These are phyloP conservation scores for Bonnemaisonia californica DNA, from an alignment of 31 red algal species.

Conservation along the genomic window DNA sequence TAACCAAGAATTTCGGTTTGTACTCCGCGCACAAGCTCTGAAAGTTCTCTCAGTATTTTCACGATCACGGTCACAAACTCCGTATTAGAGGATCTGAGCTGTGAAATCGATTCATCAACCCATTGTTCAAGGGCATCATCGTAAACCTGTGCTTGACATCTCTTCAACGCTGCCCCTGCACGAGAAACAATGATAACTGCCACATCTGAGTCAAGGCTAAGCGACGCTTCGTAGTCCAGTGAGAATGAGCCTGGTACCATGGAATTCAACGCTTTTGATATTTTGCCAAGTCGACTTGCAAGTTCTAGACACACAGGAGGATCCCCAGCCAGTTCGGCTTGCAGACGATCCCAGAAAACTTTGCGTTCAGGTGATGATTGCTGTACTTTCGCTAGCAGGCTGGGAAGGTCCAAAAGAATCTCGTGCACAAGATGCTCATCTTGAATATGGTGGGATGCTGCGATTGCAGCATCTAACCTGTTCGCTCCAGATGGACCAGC, in stretches of 20 bases:
- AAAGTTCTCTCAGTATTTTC: slow-evolving; percentile 30
- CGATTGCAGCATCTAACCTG: slow-evolving; percentile 44
- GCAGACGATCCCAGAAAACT: slow-evolving; percentile 38
- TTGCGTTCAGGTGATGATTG: slow-evolving; percentile 13
- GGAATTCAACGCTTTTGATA: slow-evolving; percentile 31
- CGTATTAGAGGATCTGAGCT: slow-evolving; percentile 21
- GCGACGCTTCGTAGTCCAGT: background rate
- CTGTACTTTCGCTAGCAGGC: slow-evolving; percentile 23
- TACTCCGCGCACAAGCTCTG: slow-evolving; percentile 23
- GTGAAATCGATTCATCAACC: slow-evolving; percentile 11
- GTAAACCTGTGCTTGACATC: slow-evolving; percentile 38
- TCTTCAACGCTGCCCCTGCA: slow-evolving; percentile 33
- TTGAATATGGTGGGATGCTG: slow-evolving; percentile 26
- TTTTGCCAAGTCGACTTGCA: slow-evolving; percentile 21
- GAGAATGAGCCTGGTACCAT: slow-evolving; percentile 41
- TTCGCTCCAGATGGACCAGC: slow-evolving; percentile 35
- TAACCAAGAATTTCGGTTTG: slow-evolving; percentile 27
- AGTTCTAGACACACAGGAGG: slow-evolving; percentile 43
- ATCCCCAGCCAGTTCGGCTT: slow-evolving; percentile 20
- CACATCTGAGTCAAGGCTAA: slow-evolving; percentile 22
- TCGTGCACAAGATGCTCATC: slow-evolving; percentile 68
- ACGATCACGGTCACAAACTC: slow-evolving; percentile 49
- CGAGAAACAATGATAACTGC: slow-evolving; percentile 30
- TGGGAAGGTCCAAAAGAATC: slow-evolving; percentile 52
- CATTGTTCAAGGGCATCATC: slow-evolving; percentile 46